Evolutionary conservation across 2,329 filamentous ascomycete genomes (phyloP).

Genomic region (Fusarium penzigii): DNA sequence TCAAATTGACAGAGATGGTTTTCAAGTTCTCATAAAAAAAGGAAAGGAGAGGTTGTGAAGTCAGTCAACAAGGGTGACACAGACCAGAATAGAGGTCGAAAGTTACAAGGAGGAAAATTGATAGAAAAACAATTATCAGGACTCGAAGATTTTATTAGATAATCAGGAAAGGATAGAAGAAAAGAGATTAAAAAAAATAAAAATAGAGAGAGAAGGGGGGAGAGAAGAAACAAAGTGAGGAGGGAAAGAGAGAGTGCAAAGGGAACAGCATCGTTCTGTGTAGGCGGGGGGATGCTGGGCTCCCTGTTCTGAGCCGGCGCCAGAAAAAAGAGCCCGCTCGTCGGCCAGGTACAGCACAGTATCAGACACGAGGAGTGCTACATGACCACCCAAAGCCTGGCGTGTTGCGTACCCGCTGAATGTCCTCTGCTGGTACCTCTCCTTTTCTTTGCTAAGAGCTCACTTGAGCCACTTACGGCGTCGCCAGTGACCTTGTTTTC

Average conservation of each 20-base stretch:
- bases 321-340: slow-evolving; percentile 16
- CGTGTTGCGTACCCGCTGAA: slow-evolving; percentile 40
- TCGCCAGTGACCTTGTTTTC: slow-evolving; percentile 28
- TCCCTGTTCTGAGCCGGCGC: slow-evolving; percentile 29
- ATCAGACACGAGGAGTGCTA: slow-evolving; percentile 35
- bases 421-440: slow-evolving; percentile 36
- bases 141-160: too few relatives aligned
- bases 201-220: slow-evolving; percentile 22
- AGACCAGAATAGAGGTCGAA: too few relatives aligned
- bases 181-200: slow-evolving; percentile 11
- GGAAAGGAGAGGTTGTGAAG: too few relatives aligned
- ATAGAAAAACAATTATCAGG: too few relatives aligned
- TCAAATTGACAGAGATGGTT: too few relatives aligned
- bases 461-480: slow-evolving; percentile 27
- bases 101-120: too few relatives aligned
- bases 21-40: too few relatives aligned
- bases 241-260: slow-evolving; percentile 21
- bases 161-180: too few relatives aligned
- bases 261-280: slow-evolving; percentile 5
- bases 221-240: slow-evolving; percentile 12
- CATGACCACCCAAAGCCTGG: slow-evolving; percentile 35
- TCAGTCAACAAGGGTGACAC: too few relatives aligned
- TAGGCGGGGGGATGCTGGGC: slow-evolving; percentile 33
- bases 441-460: background rate
- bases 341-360: slow-evolving; percentile 39